phyloP scores from a whole-genome alignment of 805 yeast species.

The Candida verbasci region DNA sequence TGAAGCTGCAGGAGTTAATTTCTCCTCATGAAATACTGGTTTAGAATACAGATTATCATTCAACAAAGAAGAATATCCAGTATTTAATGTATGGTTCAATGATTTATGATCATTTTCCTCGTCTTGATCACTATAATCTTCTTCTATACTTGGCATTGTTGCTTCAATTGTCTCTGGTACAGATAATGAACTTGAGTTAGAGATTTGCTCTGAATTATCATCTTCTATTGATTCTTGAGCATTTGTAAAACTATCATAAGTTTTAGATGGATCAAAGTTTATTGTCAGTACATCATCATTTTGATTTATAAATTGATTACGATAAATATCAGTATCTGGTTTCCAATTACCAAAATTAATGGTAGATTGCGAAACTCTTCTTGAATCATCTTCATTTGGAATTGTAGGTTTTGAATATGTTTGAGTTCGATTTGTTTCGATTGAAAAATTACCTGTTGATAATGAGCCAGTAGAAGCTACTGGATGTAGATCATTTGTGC shows the following conservation, averaged over 20 bases:
- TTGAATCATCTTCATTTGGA: constrained; percentile 8
- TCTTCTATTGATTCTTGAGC: constrained; percentile 18
- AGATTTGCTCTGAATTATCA: constrained; percentile 16
- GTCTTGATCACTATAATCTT: constrained; percentile 20
- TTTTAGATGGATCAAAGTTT: constrained; percentile 17
- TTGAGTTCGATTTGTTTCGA: constrained; percentile 11
- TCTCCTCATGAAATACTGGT: constrained; percentile 21
- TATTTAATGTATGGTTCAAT: constrained; percentile 1
- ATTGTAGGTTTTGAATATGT: constrained; percentile 1
- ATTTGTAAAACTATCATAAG: constrained; percentile 25
- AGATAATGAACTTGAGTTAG: constrained; percentile 22
- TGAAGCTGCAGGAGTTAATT: constrained; percentile 20
- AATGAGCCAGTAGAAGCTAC: constrained; percentile 25
- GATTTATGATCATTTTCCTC: constrained; percentile 10
- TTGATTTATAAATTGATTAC: constrained; percentile 46
- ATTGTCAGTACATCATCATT: constrained; percentile 35
- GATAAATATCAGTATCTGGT: constrained; percentile 49
- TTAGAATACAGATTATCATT: constrained; percentile 17
- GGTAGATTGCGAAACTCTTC: constrained; percentile 32
- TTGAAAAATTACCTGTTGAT: constrained; percentile 23
- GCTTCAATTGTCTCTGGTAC: constrained; percentile 40
- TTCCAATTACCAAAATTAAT: constrained; percentile 54
- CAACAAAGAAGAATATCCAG: constrained; percentile 21
- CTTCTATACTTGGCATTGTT: constrained; percentile 32
- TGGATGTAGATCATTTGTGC: constrained; percentile 12